Base-by-base conservation (phyloP, 108 stramenopile genomes). In the Aurantiochytrium sp. region DNA sequence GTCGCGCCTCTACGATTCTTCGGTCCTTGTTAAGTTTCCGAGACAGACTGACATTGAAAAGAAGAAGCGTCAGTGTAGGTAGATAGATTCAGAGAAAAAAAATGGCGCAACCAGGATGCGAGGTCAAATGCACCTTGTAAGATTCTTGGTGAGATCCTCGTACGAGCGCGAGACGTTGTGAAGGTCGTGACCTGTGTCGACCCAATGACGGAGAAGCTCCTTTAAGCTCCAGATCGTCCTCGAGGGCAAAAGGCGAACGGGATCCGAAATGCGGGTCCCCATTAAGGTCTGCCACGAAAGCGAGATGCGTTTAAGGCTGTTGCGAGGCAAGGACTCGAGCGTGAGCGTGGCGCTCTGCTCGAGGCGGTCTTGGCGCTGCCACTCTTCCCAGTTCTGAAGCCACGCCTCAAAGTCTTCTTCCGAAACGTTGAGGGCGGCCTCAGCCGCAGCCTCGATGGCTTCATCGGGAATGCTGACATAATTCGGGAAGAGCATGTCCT, bases 331-430 rank as follows among this genome's bases (percentile, higher is more conserved):
- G 12, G 76, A 55, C 51, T 83, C 42, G 25, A 69, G 42, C 0
- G 25, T 42, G 42, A 69, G 8, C 64, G 64, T 69, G 35, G 64
- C 76, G 49, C 43, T 45, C n/a, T 53, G 76, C 76, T 83, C 76
- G 76, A 53, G 51, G 51, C 76, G 76, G 51, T 53, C 51, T 23
- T 83, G 76, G 76, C 76, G 76, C 51, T 83, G 76, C 76, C 76
- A 83, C 4, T 83, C 76, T 12, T 83, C 76, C 76, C 76, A 83
- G 0, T 23, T 35, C 10, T 53, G n/a, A 12, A 83, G 76, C 45
- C 45, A 83, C 16, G 3, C 23, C 6, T 83, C 76, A 23, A 53
- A 23, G 6, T 83, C 76, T 35, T 47, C 51, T 53, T 83, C 76
- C 16, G 49, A 45, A 1, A 83, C 49, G 19, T 43, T 45, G 12